Percentiles rank a stretch among this genome's conserved stretches.
phyloP scores from a whole-genome alignment of 2,329 filamentous ascomycete genomes.

The Dendrostoma leiphaemia region DNA sequence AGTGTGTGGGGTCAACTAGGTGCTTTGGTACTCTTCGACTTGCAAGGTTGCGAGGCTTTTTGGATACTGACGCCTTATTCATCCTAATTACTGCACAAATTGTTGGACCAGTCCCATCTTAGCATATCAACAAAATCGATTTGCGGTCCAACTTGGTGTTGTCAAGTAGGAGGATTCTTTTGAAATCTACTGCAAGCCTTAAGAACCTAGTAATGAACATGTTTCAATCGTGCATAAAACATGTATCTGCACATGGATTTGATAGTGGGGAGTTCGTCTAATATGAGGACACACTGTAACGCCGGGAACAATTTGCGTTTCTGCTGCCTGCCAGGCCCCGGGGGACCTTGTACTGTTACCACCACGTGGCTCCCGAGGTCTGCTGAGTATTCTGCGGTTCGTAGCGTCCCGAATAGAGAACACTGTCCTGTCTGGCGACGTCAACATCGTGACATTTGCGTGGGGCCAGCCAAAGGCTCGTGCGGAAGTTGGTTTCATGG shows the following conservation, averaged over 20 bases:
- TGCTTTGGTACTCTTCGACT: no score
- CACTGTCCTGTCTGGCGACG: background rate
- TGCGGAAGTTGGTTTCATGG: background rate
- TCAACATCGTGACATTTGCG: background rate
- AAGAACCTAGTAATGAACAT: no score
- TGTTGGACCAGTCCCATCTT: no score
- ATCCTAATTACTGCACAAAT: no score
- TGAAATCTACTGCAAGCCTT: no score
- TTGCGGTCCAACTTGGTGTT: no score
- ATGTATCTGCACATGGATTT: background rate
- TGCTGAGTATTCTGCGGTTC: background rate
- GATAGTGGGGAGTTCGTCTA: background rate
- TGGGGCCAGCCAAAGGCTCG: background rate
- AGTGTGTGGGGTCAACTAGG: no score
- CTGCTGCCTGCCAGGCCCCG: no score
- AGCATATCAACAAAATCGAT: no score
- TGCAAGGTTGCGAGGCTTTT: no score
- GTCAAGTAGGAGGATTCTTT: no score
- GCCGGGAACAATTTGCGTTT: background rate
- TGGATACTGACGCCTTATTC: no score
- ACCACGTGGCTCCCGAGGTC: background rate
- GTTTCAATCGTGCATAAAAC: background rate
- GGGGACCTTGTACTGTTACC: background rate
- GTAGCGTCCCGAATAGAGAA: background rate
- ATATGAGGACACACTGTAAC: background rate